Percentiles rank a stretch among this genome's conserved stretches.
phyloP scores from a whole-genome alignment of 2,329 filamentous ascomycete genomes.

The Volutella citrinella region DNA sequence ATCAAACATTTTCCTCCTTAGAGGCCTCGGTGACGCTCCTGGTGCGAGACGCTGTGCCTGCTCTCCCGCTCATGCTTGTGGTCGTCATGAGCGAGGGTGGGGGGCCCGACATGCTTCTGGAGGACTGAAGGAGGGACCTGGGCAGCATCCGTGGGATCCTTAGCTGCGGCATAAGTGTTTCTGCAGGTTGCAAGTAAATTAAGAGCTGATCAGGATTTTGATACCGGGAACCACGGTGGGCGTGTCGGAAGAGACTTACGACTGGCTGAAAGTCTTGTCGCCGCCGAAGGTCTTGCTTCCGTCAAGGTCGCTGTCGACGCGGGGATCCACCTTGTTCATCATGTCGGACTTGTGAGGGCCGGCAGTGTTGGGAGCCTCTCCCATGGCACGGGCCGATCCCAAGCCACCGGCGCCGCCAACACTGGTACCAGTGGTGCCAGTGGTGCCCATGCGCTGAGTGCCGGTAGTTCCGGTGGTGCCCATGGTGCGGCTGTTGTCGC shows the following conservation, averaged over 20 bases:
- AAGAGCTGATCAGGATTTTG: constrained; percentile 16
- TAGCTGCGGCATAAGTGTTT: constrained; percentile 14
- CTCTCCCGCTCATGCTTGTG: constrained; percentile 39
- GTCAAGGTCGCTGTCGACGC: constrained; percentile 52
- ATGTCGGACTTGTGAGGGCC: constrained; percentile 47
- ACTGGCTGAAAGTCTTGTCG: constrained; percentile 44
- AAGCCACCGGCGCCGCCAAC: constrained; percentile 34
- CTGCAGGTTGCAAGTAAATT: no score
- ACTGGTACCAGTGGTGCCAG: constrained; percentile 14
- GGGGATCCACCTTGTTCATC: constrained; percentile 51
- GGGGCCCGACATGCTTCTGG: constrained; percentile 43
- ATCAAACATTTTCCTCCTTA: constrained; percentile 30
- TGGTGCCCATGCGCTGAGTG: constrained; percentile 13
- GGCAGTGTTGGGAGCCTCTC: constrained; percentile 28
- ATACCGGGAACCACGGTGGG: no score
- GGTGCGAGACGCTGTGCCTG: constrained; percentile 46
- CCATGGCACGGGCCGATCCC: constrained; percentile 33
- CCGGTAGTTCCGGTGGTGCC: constrained; percentile 13
- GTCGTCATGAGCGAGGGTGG: constrained; percentile 44
- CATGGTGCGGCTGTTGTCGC: constrained; percentile 33
- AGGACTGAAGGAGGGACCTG: constrained; percentile 57
- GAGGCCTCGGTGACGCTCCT: constrained; percentile 47
- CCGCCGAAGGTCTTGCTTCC: constrained; percentile 44
- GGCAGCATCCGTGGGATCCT: constrained; percentile 53
- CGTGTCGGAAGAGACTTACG: constrained; percentile 37